phyloP scores from a whole-genome alignment of 805 yeast species.

The Candida ovalis region DNA sequence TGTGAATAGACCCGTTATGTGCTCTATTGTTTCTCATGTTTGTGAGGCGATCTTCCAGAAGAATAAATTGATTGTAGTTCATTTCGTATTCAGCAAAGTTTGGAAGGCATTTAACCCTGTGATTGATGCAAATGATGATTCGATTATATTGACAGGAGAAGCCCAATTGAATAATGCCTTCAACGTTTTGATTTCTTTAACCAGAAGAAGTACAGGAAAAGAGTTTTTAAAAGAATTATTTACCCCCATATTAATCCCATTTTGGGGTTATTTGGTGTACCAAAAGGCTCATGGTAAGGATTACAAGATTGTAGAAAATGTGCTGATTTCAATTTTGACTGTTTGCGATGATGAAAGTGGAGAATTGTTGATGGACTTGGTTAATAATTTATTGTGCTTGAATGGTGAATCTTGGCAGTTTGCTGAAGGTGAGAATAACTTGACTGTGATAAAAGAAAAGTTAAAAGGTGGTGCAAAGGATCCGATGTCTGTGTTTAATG shows the following conservation, averaged over 20 bases:
- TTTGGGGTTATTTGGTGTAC: slow-evolving; percentile 45
- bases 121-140: slow-evolving; percentile 20
- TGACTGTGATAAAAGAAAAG: slow-evolving; percentile 24
- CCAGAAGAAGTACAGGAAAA: slow-evolving; percentile 38
- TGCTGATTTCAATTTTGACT: slow-evolving; percentile 33
- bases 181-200: slow-evolving; percentile 61
- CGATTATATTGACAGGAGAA: slow-evolving; percentile 39
- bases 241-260: slow-evolving; percentile 26
- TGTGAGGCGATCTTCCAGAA: slow-evolving; percentile 47
- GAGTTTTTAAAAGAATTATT: slow-evolving; percentile 34
- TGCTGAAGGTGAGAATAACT: slow-evolving; percentile 37
- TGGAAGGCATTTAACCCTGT: slow-evolving; percentile 44
- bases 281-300: slow-evolving; percentile 31
- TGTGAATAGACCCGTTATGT: slow-evolving; percentile 58
- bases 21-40: slow-evolving; percentile 53
- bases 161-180: slow-evolving; percentile 55
- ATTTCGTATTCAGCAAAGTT: slow-evolving; percentile 53
- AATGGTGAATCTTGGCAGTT: slow-evolving; percentile 38
- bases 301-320: slow-evolving; percentile 32
- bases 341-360: slow-evolving; percentile 13
- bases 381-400: slow-evolving; percentile 21
- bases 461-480: slow-evolving; percentile 3
- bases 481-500: slow-evolving; percentile 31
- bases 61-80: slow-evolving; percentile 48
- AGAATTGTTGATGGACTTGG: slow-evolving; percentile 9